These are phyloP conservation scores for Cucumis hystrix DNA, from an alignment of 306 rosid genomes.

Conservation along the genomic window DNA sequence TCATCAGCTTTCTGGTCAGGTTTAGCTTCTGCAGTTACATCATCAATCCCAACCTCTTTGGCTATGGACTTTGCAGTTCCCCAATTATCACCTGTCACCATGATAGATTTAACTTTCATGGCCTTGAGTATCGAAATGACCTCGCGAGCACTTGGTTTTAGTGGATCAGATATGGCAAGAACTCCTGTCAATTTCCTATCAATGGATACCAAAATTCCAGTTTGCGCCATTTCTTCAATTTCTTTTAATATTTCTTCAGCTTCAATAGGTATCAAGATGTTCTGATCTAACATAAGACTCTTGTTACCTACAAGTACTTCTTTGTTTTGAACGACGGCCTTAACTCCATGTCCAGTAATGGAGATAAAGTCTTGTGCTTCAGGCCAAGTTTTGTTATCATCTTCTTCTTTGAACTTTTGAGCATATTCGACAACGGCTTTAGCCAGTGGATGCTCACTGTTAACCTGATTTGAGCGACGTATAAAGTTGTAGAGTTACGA, in stretches of 20 bases:
- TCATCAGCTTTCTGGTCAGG: conserved; percentile 55
- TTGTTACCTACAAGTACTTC: conserved; percentile 44
- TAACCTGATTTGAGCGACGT: conserved; percentile 33
- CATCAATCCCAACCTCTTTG: conserved; percentile 55
- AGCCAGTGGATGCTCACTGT: conserved; percentile 82
- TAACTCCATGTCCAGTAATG: conserved; percentile 70
- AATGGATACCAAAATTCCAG: conserved; percentile 54
- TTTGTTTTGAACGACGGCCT: conserved; percentile 22
- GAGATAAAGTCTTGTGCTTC: conserved; percentile 55
- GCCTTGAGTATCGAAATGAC: conserved; percentile 59
- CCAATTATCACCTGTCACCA: conserved; percentile 91
- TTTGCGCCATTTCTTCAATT: conserved; percentile 67
- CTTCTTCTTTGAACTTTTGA: conserved; percentile 36
- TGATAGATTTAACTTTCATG: conserved; percentile 54
- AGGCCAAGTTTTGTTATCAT: conserved; percentile 33
- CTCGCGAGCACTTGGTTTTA: conserved; percentile 55
- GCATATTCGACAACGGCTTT: conserved; percentile 70
- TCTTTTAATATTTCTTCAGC: conserved; percentile 46
- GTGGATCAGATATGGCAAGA: conserved; percentile 69
- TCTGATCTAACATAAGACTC: conserved; percentile 42
- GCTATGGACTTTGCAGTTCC: conserved; percentile 85
- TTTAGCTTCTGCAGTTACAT: conserved; percentile 64
- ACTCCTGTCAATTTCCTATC: conserved; percentile 46
- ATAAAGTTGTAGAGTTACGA: not conserved
- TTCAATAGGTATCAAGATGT: conserved; percentile 30